Evolutionary conservation across 345 rosid genomes (phyloP), one percentile per base, ranked within the genome.

Genomic region (Arabidopsis suecica): DNA sequence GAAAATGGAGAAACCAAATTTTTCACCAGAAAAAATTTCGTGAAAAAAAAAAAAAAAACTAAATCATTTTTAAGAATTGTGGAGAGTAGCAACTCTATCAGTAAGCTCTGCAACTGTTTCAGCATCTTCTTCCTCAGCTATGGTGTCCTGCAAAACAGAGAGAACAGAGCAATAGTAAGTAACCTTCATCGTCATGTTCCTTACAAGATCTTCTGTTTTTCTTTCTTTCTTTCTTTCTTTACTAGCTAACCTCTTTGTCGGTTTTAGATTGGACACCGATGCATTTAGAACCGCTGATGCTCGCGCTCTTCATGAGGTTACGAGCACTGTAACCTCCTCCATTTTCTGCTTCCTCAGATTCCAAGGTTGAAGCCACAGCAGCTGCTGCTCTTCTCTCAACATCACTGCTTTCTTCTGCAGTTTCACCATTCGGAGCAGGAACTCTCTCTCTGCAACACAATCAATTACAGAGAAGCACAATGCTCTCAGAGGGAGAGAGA

Each of bases 251-350:
- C 91, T 83, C 84, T 9, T 67, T 25, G 60, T 87, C 87, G n/a
- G 67, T 71, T 72, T 68, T 88, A 53, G 76, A 77, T 65, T 86
- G 76, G 59, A 83, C 82, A 62, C 81, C 93, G 5, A 92, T 82
- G 60, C 99, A 92, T 81, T 92, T 88, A 75, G 99, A 92, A 77
- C 85, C 99, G 64, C 98, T 95, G 25, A 95, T 95, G 80, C 99
- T 95, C 7, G 96, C 93, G 65, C 99, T 92, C 84, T 95, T 95
- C 88, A 92, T 73, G 59, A 95, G 82, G 86, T 86, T 87, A 69
- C 93, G 90, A 51, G 80, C 82, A 68, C 89, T 86, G 82, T 72
- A 72, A 76, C 76, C 74, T 30, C 78, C 78, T 59, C 69, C 78
- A 70, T 74, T 85, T 41, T 83, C 86, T 10, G 86, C 76, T 69